Evolutionary conservation across 257 asterid species (phyloP).

Genomic region (Solanum etuberosum): DNA sequence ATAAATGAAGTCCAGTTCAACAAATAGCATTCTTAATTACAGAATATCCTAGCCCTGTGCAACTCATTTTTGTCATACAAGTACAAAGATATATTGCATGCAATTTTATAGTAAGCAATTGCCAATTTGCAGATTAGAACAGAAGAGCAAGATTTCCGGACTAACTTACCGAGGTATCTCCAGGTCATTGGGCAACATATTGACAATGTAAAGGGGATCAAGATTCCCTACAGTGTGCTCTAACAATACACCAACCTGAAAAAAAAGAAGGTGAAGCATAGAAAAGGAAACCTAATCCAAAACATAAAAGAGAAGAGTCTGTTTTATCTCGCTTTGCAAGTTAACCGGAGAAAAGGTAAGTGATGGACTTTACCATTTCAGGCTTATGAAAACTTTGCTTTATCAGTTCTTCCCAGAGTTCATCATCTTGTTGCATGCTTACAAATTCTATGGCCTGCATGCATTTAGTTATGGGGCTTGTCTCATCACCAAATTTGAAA

Average conservation of each 20-base stretch:
- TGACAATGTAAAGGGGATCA: slow-evolving; percentile 90
- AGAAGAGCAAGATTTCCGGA: neutral
- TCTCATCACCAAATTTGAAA: slow-evolving; percentile 11
- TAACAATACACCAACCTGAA: slow-evolving; percentile 83
- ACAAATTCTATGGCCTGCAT: slow-evolving; percentile 95
- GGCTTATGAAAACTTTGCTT: slow-evolving; percentile 89
- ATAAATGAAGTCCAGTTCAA: neutral
- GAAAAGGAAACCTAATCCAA: neutral
- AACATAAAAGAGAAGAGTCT: neutral
- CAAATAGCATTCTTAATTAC: neutral
- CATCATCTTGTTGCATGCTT: slow-evolving; percentile 91
- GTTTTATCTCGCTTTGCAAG: neutral
- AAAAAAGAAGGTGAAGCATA: slow-evolving; percentile 6
- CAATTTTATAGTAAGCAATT: neutral
- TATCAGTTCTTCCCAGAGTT: slow-evolving; percentile 97
- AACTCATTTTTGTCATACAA: neutral
- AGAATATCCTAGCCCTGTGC: neutral
- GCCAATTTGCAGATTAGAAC: neutral
- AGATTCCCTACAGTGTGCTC: slow-evolving; percentile 99
- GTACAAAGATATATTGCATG: neutral
- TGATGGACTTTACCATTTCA: slow-evolving; percentile 58
- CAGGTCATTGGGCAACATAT: slow-evolving; percentile 87
- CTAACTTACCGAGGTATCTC: slow-evolving; percentile 85
- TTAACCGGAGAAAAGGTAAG: neutral
- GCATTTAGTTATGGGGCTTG: slow-evolving; percentile 7